phyloP scores from a whole-genome alignment of 805 yeast genomes.

The Wickerhamomyces bovis region DNA sequence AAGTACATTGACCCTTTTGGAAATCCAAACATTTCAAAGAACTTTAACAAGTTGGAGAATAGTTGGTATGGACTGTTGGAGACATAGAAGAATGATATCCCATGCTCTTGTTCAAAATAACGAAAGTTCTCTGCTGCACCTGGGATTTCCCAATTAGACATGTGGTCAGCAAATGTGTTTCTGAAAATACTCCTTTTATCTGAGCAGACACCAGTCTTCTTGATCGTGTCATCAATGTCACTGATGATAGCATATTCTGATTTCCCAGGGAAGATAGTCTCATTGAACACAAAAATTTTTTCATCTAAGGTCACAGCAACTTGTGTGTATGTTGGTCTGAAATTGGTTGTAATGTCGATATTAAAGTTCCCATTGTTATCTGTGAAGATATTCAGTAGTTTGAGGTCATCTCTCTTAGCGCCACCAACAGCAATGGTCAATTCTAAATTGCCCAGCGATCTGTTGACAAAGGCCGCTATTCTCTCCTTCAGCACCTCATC shows the following conservation, averaged over 20 bases:
- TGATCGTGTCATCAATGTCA: conserved; percentile 93
- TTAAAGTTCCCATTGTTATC: conserved; percentile 67
- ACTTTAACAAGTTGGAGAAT: conserved; percentile 40
- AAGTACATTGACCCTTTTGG: conserved; percentile 84
- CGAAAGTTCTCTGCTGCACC: conserved; percentile 71
- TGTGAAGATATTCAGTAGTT: conserved; percentile 37
- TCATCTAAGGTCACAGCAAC: conserved; percentile 44
- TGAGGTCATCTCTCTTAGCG: conserved; percentile 27
- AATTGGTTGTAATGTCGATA: conserved; percentile 44
- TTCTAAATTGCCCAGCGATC: conserved; percentile 54
- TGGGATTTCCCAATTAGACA: conserved; percentile 62
- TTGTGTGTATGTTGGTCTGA: conserved; percentile 55
- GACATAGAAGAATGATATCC: conserved; percentile 79
- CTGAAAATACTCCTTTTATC: conserved; percentile 79
- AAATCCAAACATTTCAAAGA: conserved; percentile 46
- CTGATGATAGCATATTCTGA: conserved; percentile 70
- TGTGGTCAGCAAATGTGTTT: conserved; percentile 66
- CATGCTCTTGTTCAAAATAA: conserved; percentile 34
- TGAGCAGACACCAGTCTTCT: conserved; percentile 83
- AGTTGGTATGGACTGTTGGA: conserved; percentile 95
- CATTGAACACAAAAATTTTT: conserved; percentile 40
- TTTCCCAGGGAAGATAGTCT: conserved; percentile 34
- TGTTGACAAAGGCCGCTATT: conserved; percentile 62
- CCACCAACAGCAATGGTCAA: conserved; percentile 53
- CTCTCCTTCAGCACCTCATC: conserved; percentile 57